Base-by-base conservation (phyloP, 495 filamentous ascomycete species). In the Annulohypoxylon stygium region DNA sequence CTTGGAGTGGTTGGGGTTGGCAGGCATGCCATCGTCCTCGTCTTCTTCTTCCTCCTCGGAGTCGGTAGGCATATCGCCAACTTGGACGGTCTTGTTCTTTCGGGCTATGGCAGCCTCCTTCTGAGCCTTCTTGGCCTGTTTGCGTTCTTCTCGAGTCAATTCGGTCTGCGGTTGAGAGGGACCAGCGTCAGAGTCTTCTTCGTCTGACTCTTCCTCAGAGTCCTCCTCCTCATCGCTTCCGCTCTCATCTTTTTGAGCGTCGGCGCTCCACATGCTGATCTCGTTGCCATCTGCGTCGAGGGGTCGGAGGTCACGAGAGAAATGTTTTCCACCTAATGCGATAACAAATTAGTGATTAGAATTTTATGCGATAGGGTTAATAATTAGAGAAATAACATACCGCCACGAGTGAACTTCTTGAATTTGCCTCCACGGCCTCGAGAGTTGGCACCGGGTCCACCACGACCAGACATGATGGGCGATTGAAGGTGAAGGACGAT, bases 361-460 rank as follows among this genome's bases (percentile, higher is more conserved):
- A 60, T 12, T 5, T 47, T 53, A 33, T 23, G 47, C 43, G 37
- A 6, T 3, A 30, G 30, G 3, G 30, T 30, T 8, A 4, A 36
- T 55, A 23, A 12, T 2, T n/a, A 57, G 45, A 63, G 14, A 62
- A 69, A 70, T 33, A 69, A 80, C 89, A 72, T 85, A 95, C 94
- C 93, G 85, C 96, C 96, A 83, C 96, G 88, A 63, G 91, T 92
- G 69, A 92, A 93, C 85, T 99, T 99, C 82, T 88, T 91, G 80
- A 94, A 97, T 83, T 98, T 99, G 81, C 93, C 93, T 73, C 92
- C 94, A 74, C 94, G 91, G 76, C 93, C 93, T 77, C 90, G 84
- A 60, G 86, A 83, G 77, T 80, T 84, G 54, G 76, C 78, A 25
- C 83, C 86, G 43, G 85, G 82, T 51, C 79, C 78, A 78, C 80